These are phyloP conservation scores for Plasmodium yoelii DNA, from an alignment of 169 alveolate genomes.

Conservation along the genomic window DNA sequence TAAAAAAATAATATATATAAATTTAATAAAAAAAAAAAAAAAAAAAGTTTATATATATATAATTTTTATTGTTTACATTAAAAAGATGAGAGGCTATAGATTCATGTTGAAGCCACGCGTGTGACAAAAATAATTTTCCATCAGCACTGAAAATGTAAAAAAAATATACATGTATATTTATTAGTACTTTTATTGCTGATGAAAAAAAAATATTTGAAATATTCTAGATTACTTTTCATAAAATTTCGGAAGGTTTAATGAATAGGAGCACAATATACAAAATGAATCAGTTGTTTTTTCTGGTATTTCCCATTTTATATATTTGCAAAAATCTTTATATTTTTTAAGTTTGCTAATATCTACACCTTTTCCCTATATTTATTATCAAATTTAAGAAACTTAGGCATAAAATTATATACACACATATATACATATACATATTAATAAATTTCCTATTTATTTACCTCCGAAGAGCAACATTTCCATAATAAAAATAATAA, in stretches of 20 bases:
- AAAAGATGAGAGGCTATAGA: constrained; percentile 63
- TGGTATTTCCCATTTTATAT: constrained; percentile 54
- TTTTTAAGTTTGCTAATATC: constrained; percentile 62
- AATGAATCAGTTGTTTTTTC: constrained; percentile 46
- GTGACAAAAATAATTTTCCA: constrained; percentile 54
- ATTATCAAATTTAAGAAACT: no score
- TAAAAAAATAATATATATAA: neutral
- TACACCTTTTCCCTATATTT: constrained; percentile 38
- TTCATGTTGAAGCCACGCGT: constrained; percentile 69
- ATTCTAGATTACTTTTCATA: constrained; percentile 28
- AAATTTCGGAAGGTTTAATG: constrained; percentile 70
- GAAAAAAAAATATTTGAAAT: neutral
- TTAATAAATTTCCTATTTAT: neutral
- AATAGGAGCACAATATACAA: constrained; percentile 59
- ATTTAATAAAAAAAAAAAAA: neutral
- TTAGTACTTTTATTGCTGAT: neutral
- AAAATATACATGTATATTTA: neutral
- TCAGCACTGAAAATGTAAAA: constrained; percentile 38
- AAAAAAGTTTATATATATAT: neutral
- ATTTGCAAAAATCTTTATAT: constrained; percentile 47
- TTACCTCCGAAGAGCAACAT: constrained; percentile 40
- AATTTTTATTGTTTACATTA: constrained; percentile 10
- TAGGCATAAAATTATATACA: neutral
- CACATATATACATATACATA: neutral
- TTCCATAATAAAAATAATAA: constrained; percentile 48